These are phyloP conservation scores for Chaetomium sp. DNA, from an alignment of 2,329 filamentous ascomycete genomes.

Conservation along the genomic window DNA sequence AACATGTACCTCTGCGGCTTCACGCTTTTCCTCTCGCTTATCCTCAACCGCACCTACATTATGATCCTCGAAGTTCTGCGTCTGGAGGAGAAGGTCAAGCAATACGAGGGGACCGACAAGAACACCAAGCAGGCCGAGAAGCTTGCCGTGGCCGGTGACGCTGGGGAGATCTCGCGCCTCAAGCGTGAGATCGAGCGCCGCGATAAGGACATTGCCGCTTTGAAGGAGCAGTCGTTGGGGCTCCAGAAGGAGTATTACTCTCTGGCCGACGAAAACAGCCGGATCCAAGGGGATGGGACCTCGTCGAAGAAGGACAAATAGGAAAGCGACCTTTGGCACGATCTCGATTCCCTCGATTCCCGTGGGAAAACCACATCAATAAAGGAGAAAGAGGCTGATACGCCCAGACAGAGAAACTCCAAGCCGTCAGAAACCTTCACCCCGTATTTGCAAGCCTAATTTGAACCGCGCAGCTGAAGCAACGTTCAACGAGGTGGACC, in stretches of 20 bases:
- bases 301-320: constrained; percentile 53
- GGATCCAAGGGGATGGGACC: constrained; percentile 45
- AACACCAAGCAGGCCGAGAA: constrained; percentile 63
- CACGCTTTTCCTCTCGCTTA: constrained; percentile 96
- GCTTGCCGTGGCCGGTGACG: constrained; percentile 63
- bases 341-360: not conserved
- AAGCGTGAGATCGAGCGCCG: constrained; percentile 68
- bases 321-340: constrained; percentile 13
- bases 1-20: constrained; percentile 99
- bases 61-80: constrained; percentile 91
- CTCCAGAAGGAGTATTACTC: constrained; percentile 80
- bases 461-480: too few relatives aligned
- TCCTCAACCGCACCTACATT: constrained; percentile 97
- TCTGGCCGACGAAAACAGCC: constrained; percentile 73
- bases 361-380: not conserved
- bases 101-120: constrained; percentile 61
- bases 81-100: constrained; percentile 86
- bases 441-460: not conserved
- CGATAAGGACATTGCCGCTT: constrained; percentile 73
- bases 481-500: too few relatives aligned
- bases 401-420: constrained; percentile 3
- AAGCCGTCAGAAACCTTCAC: constrained; percentile 1
- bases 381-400: not conserved
- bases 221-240: constrained; percentile 89
- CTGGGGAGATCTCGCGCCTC: constrained; percentile 66